Evolutionary conservation across 1,284 basidiomycete species (phyloP), one percentile per base, ranked within the genome.

Genomic region (Amylostereum chailletii): DNA sequence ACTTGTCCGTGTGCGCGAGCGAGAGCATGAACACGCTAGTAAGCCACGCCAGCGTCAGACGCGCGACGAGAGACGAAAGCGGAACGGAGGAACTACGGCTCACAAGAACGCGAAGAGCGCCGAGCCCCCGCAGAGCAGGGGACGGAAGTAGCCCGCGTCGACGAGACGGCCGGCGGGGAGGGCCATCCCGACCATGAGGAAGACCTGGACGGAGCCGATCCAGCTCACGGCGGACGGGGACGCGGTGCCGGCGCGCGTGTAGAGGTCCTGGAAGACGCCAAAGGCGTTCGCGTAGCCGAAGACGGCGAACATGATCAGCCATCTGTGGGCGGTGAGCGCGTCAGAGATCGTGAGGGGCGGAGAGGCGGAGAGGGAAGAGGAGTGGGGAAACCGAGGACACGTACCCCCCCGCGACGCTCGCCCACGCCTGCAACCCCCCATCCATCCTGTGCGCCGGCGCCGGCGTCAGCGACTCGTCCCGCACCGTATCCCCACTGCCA

Each of bases 241-340:
- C 2, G 53, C 45, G 33, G 50, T 48, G 40, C 46, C 41, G 19
- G 33, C 43, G 45, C 50, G 27, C 31, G 55, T 55, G 46, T 59
- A 59, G 29, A 55, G 46, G 49, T 60, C 57, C 40, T 60, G 59
- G 45, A 54, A 60, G 19, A 59, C 59, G 31, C 59, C 59, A 39
- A 56, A 58, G 1, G 58, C 44, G 31, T 43, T 50, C n/a, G 47
- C 46, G 42, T 53, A 54, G 31, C 58, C 59, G 46, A 59, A 61
- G 8, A 55, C 57, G 4, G 49, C 53, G 47, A 58, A 50, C 5
- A 53, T 26, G 4, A 50, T 50, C 8, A 61, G 45, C 51, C 49
- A 57, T 8, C 54, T 57, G n/a, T 19, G 19, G 19, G 19, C 19
- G 19, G 19, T 19, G 19, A 19, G 19, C 19, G 19, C 19, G 19